Conservation (phyloP, 495 filamentous ascomycete species). For the Xylaria castorea region DNA sequence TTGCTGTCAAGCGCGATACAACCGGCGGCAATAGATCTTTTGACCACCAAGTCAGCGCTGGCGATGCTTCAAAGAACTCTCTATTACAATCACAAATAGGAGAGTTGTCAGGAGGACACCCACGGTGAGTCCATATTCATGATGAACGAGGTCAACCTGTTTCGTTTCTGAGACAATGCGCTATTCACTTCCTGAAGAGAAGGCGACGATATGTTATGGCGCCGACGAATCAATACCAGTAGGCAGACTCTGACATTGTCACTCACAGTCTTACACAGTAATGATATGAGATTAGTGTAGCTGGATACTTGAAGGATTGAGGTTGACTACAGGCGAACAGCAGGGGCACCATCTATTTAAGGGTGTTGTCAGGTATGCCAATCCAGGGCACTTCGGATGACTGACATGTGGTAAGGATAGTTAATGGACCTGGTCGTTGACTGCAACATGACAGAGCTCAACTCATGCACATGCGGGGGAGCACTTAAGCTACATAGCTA, state of each 20-base stretch:
- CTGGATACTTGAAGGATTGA: background rate
- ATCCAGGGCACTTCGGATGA: background rate
- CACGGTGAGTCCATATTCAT: constrained; percentile 21
- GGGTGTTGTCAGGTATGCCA: background rate
- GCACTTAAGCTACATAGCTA: background rate
- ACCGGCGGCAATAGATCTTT: constrained; percentile 50
- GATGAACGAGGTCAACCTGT: background rate
- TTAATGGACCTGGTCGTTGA: constrained; percentile 6
- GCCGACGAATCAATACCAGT: background rate
- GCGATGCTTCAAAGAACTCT: constrained; percentile 29
- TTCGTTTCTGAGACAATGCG: background rate
- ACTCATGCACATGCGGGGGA: constrained; percentile 17
- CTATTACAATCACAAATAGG: background rate
- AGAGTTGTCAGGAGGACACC: background rate
- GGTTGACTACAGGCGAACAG: background rate
- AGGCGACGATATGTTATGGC: background rate
- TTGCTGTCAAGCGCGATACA: constrained; percentile 49
- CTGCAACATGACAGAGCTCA: background rate
- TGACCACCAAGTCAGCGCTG: constrained; percentile 38
- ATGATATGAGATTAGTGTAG: background rate
- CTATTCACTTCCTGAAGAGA: background rate
- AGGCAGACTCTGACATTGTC: constrained; percentile 11
- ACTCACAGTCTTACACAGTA: constrained; percentile 11
- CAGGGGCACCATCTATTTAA: constrained; percentile 6
- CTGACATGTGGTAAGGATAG: background rate